Evolutionary conservation across 139 green algal genomes (phyloP).

Genomic region (Asterochloris erici): DNA sequence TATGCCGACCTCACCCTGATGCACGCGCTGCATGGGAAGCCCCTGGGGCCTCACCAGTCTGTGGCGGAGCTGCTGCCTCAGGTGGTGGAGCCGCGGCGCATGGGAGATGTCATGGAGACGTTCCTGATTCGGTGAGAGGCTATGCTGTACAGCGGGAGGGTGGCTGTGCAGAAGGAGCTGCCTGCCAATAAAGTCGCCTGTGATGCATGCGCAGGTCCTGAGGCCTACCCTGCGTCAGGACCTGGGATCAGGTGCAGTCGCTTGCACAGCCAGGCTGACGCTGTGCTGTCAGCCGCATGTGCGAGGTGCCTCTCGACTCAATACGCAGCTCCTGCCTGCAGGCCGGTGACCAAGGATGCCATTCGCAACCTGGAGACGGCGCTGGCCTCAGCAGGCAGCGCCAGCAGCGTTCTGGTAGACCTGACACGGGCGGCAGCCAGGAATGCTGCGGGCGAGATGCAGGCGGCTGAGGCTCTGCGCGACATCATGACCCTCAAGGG

Average conservation of each 20-base stretch:
- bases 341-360: conserved; percentile 32
- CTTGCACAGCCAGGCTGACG: too few species aligned
- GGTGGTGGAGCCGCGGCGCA: too few species aligned
- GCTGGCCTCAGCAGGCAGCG: conserved; percentile 23
- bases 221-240: too few species aligned
- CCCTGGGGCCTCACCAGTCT: conserved; percentile 35
- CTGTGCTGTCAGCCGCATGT: too few species aligned
- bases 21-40: conserved; percentile 55
- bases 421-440: conserved; percentile 12
- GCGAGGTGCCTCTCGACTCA: too few species aligned
- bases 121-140: too few species aligned
- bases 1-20: conserved; percentile 63
- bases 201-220: too few species aligned
- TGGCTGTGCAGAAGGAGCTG: too few species aligned
- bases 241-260: too few species aligned
- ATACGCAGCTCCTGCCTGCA: neutral
- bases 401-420: conserved; percentile 22
- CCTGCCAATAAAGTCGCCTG: too few species aligned
- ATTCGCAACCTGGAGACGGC: conserved; percentile 41
- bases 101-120: too few species aligned
- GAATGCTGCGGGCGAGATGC: conserved; percentile 42
- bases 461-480: conserved; percentile 42
- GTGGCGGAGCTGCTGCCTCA: neutral
- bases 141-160: too few species aligned
- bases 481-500: conserved; percentile 39